These are phyloP conservation scores for Saccharomycopsis olivae DNA, from an alignment of 805 yeast genomes.

Conservation along the genomic window DNA sequence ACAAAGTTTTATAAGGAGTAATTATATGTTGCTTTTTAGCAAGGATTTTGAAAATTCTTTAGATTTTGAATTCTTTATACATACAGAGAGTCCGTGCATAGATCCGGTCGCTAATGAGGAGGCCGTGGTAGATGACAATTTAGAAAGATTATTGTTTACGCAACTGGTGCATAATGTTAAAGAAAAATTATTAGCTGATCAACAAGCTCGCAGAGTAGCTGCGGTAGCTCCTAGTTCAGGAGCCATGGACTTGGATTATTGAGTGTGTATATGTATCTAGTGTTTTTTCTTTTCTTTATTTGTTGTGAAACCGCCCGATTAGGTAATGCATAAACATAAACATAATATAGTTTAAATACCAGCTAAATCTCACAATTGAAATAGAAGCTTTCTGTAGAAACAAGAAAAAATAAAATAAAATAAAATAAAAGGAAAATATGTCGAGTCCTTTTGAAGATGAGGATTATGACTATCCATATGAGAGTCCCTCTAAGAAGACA, in stretches of 20 bases:
- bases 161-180: slow-evolving; percentile 9
- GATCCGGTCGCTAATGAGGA: background rate
- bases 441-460: slow-evolving; percentile 24
- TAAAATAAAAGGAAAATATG: background rate
- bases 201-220: too few relatives aligned
- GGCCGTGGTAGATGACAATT: background rate
- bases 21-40: slow-evolving; percentile 6
- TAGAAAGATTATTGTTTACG: background rate
- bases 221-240: too few relatives aligned
- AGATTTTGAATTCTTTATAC: slow-evolving; percentile 7
- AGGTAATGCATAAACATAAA: too few relatives aligned
- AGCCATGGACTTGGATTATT: too few relatives aligned
- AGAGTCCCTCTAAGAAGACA: slow-evolving; percentile 13
- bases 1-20: background rate
- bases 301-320: too few relatives aligned
- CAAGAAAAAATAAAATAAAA: too few relatives aligned
- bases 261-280: too few relatives aligned
- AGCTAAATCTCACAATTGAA: too few relatives aligned
- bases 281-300: too few relatives aligned
- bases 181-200: slow-evolving; percentile 9
- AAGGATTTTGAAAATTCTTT: slow-evolving; percentile 3
- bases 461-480: slow-evolving; percentile 19
- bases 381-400: too few relatives aligned
- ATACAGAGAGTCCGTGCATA: too few relatives aligned
- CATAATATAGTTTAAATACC: too few relatives aligned